Evolutionary conservation across 2,329 filamentous ascomycete species (phyloP).

Genomic region (Aspergillus melleus): DNA sequence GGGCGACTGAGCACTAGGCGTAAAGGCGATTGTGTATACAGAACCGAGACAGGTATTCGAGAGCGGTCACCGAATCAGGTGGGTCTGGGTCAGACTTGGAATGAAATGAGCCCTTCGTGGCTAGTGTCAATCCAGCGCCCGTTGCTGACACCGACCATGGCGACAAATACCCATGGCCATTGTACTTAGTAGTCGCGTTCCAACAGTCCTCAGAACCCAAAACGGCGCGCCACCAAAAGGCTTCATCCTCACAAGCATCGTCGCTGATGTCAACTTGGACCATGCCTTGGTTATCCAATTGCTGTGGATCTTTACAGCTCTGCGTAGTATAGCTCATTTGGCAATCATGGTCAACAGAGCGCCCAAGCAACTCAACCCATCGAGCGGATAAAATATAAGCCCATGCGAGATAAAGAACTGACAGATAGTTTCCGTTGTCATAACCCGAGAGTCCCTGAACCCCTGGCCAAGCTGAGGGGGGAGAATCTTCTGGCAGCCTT

Average conservation of each 20-base stretch:
- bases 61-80: slow-evolving; percentile 16
- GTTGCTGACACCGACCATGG: slow-evolving; percentile 20
- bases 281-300: neutral
- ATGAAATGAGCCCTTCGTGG: neutral
- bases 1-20: slow-evolving; percentile 23
- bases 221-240: slow-evolving; percentile 16
- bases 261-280: slow-evolving; percentile 16
- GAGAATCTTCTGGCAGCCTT: slow-evolving; percentile 16
- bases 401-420: slow-evolving; percentile 24
- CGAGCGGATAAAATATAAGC: slow-evolving; percentile 25
- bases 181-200: slow-evolving; percentile 19
- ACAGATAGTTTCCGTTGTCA: slow-evolving; percentile 23
- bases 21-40: slow-evolving; percentile 20
- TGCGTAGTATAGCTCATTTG: slow-evolving; percentile 5
- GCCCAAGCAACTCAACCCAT: slow-evolving; percentile 23
- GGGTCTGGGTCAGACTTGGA: neutral
- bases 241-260: slow-evolving; percentile 15
- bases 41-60: slow-evolving; percentile 23
- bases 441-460: slow-evolving; percentile 18
- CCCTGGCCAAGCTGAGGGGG: slow-evolving; percentile 19
- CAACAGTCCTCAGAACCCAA: slow-evolving; percentile 13
- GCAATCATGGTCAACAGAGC: slow-evolving; percentile 20
- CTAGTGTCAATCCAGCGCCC: slow-evolving; percentile 1
- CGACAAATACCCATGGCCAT: slow-evolving; percentile 18
- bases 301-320: neutral